Evolutionary conservation across 768 basidiomycete species (phyloP).

Genomic region (Gymnopilus junonius): DNA sequence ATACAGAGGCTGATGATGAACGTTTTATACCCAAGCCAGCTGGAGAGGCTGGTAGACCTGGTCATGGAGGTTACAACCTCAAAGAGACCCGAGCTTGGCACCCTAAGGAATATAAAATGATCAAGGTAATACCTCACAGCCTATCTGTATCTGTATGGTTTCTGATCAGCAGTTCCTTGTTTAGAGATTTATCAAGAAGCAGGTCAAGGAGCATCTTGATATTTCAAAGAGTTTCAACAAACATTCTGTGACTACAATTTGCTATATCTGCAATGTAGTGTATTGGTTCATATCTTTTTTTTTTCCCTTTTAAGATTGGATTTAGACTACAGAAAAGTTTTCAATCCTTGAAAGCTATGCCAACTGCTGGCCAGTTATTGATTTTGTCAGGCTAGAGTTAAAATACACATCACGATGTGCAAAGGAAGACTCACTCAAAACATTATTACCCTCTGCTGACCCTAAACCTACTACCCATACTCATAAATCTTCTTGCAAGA

Average conservation of each 20-base stretch:
- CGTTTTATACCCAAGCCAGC: conserved; percentile 27
- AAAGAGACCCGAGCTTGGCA: conserved; percentile 24
- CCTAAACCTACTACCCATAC: too few species aligned
- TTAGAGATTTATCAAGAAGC: background rate
- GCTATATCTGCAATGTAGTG: background rate
- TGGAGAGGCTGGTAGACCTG: conserved; percentile 25
- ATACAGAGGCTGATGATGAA: background rate
- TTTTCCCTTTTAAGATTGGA: background rate
- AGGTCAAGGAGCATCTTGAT: background rate
- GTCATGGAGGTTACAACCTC: conserved; percentile 29
- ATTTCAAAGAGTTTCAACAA: background rate
- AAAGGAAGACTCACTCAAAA: too few species aligned
- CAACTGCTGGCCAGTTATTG: background rate
- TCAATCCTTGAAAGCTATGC: background rate
- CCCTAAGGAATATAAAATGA: conserved; percentile 10
- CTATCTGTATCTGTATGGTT: background rate
- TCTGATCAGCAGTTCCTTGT: background rate
- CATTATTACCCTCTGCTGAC: too few species aligned
- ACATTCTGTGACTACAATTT: background rate
- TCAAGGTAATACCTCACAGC: conserved; percentile 32
- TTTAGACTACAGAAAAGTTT: background rate
- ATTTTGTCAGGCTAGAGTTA: background rate
- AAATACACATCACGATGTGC: background rate
- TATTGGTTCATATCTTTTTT: background rate
- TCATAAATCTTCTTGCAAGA: too few species aligned